Percentiles rank a stretch among this genome's conserved stretches.
These are phyloP conservation scores for Emergomyces africanus DNA, from an alignment of 2,329 filamentous ascomycete species.

Conservation along the genomic window DNA sequence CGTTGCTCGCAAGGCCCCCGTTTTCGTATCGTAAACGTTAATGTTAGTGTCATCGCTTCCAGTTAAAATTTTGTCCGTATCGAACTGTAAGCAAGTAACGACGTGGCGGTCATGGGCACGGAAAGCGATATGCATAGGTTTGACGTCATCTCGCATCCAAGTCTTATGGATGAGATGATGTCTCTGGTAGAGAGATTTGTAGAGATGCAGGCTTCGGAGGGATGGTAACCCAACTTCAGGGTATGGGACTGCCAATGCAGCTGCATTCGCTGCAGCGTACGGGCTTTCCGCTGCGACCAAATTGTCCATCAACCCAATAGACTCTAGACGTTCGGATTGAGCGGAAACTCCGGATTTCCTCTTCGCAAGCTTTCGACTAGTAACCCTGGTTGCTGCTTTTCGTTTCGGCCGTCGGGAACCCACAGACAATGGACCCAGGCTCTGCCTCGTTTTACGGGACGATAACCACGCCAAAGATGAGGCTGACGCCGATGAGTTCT, in stretches of 20 bases:
- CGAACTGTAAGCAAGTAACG: constrained; percentile 94
- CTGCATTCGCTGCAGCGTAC: constrained; percentile 65
- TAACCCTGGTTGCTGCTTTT: constrained; percentile 34
- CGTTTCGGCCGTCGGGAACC: constrained; percentile 28
- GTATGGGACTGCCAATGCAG: constrained; percentile 68
- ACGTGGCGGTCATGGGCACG: constrained; percentile 93
- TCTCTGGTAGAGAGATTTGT: constrained; percentile 89
- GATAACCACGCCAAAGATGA: constrained; percentile 13
- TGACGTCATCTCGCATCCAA: constrained; percentile 75
- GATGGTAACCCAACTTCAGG: constrained; percentile 66
- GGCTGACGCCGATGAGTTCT: constrained; percentile 14
- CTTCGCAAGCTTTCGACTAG: constrained; percentile 43
- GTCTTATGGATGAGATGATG: constrained; percentile 81
- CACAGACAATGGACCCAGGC: constrained; percentile 12
- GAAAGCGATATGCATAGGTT: constrained; percentile 87
- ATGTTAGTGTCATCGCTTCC: constrained; percentile 97
- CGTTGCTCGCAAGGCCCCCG: constrained; percentile 67
- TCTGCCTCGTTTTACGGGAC: constrained; percentile 14
- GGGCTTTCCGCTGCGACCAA: constrained; percentile 58
- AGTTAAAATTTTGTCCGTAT: constrained; percentile 94
- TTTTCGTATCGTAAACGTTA: constrained; percentile 95
- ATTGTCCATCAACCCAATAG: constrained; percentile 35
- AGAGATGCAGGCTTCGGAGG: constrained; percentile 75
- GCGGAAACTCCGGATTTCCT: constrained; percentile 34
- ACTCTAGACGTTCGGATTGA: constrained; percentile 29